Base-by-base conservation (phyloP, 2,329 filamentous ascomycete species). In the Boeremia lycopersici region DNA sequence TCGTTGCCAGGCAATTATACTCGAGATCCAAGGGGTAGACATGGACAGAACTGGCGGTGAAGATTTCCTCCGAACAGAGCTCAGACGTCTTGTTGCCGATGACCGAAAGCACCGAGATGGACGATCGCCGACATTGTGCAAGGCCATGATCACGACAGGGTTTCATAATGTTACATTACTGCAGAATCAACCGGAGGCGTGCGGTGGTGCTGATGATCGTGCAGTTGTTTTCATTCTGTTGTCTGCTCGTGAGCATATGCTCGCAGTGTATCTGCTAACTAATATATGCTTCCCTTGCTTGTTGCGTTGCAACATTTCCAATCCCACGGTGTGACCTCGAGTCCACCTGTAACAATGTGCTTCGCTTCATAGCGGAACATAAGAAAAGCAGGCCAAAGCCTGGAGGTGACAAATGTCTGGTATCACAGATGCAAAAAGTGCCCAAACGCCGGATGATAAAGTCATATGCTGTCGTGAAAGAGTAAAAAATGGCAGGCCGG, bases 381-480 rank as follows among this genome's bases (percentile, higher is more conserved):
- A 59, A 57, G 48, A 28, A 59, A 66, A 60, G 59, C 25, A 61
- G 61, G 65, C 63, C 47, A 36, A 56, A 58, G 69, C 67, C 66
- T 61, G 43, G 69, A 60, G 62, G 63, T 73, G 70, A 73, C 71
- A 61, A 56, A 60, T 61, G 72, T 73, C 71, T 74, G 72, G 72
- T 74, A 74, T 74, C 72, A 73, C 69, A 64, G 53, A 60, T 64
- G 56, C 49, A 57, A 64, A 57, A 63, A 52, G 49, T 60, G 60
- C 61, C 64, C 61, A 57, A 71, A 70, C 65, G 60, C 65, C 70
- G 53, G 62, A 62, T 48, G 43, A 58, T 56, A 64, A 64, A 56
- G 53, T 69, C 63, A 54, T 70, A 51, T 67, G 59, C 59, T 54
- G 59, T 71, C 70, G 55, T 74, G 50, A 70, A 67, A 46, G 56